Evolutionary conservation across 2,329 filamentous ascomycete species (phyloP), one percentile per base, ranked within the genome.

Genomic region (Alternaria viburni): DNA sequence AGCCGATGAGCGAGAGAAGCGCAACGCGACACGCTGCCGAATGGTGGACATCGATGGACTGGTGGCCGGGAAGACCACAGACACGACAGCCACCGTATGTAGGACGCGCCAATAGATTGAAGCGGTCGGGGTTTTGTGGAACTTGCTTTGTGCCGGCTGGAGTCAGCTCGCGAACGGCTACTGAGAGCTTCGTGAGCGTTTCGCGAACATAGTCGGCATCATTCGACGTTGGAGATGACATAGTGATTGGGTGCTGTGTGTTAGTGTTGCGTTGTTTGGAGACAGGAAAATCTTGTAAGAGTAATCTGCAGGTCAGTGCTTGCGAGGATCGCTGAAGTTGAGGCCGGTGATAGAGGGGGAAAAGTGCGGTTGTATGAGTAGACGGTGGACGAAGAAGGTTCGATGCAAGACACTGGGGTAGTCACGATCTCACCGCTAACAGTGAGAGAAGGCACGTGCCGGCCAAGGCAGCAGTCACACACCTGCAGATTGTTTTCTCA

Each of bases 101-200:
- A n/a, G 67, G 62, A n/a, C 66, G 67, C 13, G 68, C 68, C 36
- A 73, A 70, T 5, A 72, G 43, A 54, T 73, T 72, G 50, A 68
- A 67, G 66, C 54, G 55, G 6, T 51, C 19, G 17, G 65, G 68
- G 10, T 50, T 28, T 1, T 62, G 13, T 17, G 66, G 69, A 15
- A 69, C 58, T 9, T 60, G 52, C 8, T 61, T 57, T 5, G 71
- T 63, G 44, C 68, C 68, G 0, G 58, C 21, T 5, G 67, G 59
- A 9, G 59, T 70, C 69, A 68, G 72, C 49, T 70, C 68, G 55
- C 69, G 68, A 15, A 70, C 61, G 10, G 52, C 47, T n/a, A 58
- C 49, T 23, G 54, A 60, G 32, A 72, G 65, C n/a, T 47, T 59
- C 19, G 45, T 52, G 21, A 70, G 62, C n/a, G 63, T 28, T 21